Evolutionary conservation across 768 basidiomycete species (phyloP), one percentile per base, ranked within the genome.

Genomic region (Tricholoma sp.): DNA sequence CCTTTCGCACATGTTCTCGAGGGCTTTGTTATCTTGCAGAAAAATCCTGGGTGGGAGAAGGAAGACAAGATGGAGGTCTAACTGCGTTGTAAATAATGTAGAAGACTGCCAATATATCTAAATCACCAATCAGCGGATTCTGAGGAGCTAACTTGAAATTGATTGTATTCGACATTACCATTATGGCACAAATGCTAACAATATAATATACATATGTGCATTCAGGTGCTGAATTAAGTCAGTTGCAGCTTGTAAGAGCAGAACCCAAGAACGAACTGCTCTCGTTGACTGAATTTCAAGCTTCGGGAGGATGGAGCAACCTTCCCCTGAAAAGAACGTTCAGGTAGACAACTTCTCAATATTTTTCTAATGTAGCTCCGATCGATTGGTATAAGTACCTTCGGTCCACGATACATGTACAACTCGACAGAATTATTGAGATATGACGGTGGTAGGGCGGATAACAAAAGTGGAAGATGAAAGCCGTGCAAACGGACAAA

Each of bases 1-100:
- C 89, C 94, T 2, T 99, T 90, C 70, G 82, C 85, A 41, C 84
- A 86, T 65, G 91, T 94, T 24, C 78, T 99, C 50, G 96, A 98
- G 72, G 94, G 94, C 57, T 89, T 97, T 63, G 90, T 95, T 37
- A 86, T 97, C 53, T 69, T 97, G 65, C 85, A 86, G 73, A 96
- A 95, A 80, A 96, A 94, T 70, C 91, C 91, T 54, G 91, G 90
- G 5, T 93, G 83, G 78, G 89, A 89, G 74, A 84, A 83, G 69
- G 89, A 93, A 67, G 89, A 91, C 64, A 85, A 86, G 68, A 90
- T 90, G 88, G 88, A 91, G 61, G 44, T 88, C 69, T 89, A 84
- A 70, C 53, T 45, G 48, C 44, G 29, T 58, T n/a, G 50, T 48
- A 12, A 11, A 36, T 59, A 57, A 15, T 31, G 15, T 32, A 31